Conservation (phyloP, 2,329 filamentous ascomycete genomes). For the Atkinsonella hypoxylon region DNA sequence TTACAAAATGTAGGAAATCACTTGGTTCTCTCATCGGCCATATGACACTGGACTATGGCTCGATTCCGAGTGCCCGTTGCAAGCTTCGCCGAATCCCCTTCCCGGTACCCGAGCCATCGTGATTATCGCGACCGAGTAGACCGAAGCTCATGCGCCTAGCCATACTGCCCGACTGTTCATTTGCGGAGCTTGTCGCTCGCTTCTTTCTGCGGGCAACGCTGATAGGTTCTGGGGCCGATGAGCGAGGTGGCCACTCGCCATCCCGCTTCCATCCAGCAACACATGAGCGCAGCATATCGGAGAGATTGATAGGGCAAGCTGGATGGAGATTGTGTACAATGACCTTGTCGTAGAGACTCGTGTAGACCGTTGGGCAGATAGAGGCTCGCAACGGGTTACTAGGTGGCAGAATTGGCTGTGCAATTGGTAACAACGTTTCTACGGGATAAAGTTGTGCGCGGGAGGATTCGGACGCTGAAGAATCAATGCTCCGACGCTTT, state of each 20-base stretch:
- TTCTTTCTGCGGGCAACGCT: constrained; percentile 30
- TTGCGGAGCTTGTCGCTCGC: constrained; percentile 14
- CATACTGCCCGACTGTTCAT: constrained; percentile 17
- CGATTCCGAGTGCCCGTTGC: constrained; percentile 33
- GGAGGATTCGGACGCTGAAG: constrained; percentile 17
- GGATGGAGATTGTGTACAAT: constrained; percentile 70
- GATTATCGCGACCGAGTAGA: constrained; percentile 29
- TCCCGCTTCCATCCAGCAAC: constrained; percentile 88
- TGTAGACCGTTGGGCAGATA: constrained; percentile 62
- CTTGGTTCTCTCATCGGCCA: neutral
- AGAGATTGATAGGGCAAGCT: constrained; percentile 76
- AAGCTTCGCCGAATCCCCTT: constrained; percentile 34
- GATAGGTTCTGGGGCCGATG: constrained; percentile 28
- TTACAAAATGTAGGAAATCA: neutral
- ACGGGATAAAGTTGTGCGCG: constrained; percentile 32
- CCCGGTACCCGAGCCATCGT: constrained; percentile 19
- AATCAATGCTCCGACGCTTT: constrained; percentile 22
- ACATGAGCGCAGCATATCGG: constrained; percentile 67
- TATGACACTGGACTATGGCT: constrained; percentile 1
- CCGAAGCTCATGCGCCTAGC: constrained; percentile 36
- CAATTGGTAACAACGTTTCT: constrained; percentile 57
- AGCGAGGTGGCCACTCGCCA: constrained; percentile 72
- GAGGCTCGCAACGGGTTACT: constrained; percentile 65
- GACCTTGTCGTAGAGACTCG: constrained; percentile 81
- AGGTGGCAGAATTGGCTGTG: constrained; percentile 58